Evolutionary conservation across 2,329 filamentous ascomycete genomes (phyloP).

Genomic region (Pyricularia sp.): DNA sequence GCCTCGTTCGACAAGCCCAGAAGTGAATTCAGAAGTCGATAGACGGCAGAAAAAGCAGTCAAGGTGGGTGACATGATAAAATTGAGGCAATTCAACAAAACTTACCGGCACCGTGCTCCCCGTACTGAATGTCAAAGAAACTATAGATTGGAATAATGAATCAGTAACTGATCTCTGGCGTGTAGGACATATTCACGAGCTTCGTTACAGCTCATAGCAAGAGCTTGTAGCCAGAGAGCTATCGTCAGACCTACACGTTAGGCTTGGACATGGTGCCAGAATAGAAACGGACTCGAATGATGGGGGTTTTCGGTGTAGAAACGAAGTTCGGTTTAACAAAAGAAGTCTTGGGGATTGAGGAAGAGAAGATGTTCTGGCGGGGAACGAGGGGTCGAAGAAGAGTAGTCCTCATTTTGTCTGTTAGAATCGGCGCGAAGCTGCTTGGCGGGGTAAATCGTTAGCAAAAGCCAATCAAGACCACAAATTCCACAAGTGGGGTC

Average conservation of each 20-base stretch:
- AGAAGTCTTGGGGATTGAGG: conserved; percentile 20
- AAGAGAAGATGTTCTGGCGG: conserved; percentile 19
- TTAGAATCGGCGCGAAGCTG: neutral
- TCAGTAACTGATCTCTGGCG: neutral
- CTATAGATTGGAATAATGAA: conserved; percentile 18
- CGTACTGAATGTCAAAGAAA: conserved; percentile 56
- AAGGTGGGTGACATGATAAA: too few relatives aligned
- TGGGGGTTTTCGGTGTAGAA: conserved; percentile 19
- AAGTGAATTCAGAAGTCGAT: too few relatives aligned
- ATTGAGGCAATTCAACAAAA: too few relatives aligned
- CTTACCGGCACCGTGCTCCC: too few relatives aligned
- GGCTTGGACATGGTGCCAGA: conserved; percentile 23
- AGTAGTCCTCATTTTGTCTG: conserved; percentile 14
- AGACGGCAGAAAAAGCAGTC: too few relatives aligned
- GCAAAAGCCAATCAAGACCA: conserved; percentile 11
- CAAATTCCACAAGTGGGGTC: neutral
- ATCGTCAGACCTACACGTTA: conserved; percentile 51
- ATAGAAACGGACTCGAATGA: conserved; percentile 19
- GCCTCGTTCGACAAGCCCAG: too few relatives aligned
- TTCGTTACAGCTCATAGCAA: neutral
- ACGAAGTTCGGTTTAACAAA: conserved; percentile 17
- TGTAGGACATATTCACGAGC: neutral
- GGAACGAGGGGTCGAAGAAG: conserved; percentile 26
- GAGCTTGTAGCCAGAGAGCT: conserved; percentile 7
- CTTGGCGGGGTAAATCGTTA: conserved; percentile 11